Conservation (phyloP, 805 yeast genomes). For the Scheffersomyces coipomensis region DNA sequence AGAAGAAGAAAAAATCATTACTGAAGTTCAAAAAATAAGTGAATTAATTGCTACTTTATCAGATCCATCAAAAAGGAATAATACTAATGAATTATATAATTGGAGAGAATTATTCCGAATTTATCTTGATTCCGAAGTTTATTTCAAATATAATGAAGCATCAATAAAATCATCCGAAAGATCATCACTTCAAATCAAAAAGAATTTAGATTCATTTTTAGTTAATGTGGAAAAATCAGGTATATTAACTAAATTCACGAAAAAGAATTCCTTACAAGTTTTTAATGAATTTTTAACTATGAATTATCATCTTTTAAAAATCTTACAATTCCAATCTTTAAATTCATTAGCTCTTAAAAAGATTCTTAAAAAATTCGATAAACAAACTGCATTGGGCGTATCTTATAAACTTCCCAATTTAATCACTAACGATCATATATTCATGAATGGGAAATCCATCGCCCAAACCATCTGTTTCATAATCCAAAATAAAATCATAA, state of each 20-base stretch:
- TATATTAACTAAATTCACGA: constrained; percentile 41
- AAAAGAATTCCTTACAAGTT: constrained; percentile 42
- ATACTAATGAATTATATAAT: constrained; percentile 54
- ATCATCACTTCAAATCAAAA: constrained; percentile 44
- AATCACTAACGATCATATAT: constrained; percentile 39
- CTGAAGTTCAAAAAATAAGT: constrained; percentile 39
- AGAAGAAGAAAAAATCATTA: constrained; percentile 43
- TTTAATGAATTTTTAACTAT: constrained; percentile 51
- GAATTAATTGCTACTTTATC: constrained; percentile 19
- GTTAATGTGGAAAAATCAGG: constrained; percentile 36
- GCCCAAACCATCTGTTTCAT: constrained; percentile 55
- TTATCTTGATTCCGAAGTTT: constrained; percentile 67
- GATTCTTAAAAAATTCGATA: constrained; percentile 74
- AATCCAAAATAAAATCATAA: constrained; percentile 53
- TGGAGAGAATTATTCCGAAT: constrained; percentile 71
- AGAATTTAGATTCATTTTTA: constrained; percentile 41
- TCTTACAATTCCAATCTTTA: constrained; percentile 58
- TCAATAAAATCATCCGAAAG: constrained; percentile 41
- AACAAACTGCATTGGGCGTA: constrained; percentile 58
- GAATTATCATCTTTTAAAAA: constrained; percentile 54
- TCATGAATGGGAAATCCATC: constrained; percentile 46
- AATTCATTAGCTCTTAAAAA: constrained; percentile 65
- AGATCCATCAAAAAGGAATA: constrained; percentile 27
- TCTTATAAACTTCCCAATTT: constrained; percentile 46
- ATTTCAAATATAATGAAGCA: constrained; percentile 51